A percentile compares a stretch with the other conserved stretches of the same genome.
These are phyloP conservation scores for Ziziphus jujuba DNA, from an alignment of 306 rosid genomes.

Conservation along the genomic window DNA sequence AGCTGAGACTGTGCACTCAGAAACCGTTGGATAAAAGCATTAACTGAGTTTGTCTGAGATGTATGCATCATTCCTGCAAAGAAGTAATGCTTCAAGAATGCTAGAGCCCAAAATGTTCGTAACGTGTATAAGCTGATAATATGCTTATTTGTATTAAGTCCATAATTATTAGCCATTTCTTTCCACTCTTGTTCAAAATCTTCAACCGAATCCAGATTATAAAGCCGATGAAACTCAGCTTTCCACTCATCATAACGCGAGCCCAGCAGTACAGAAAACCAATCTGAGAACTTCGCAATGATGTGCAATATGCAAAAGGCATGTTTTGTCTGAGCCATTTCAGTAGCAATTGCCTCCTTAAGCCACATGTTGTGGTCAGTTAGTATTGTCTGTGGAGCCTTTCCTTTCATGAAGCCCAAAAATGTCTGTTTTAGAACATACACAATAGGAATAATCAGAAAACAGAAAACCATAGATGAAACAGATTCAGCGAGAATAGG, in stretches of 20 bases:
- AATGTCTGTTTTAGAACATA: slow-evolving; percentile 48
- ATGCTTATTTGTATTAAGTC: slow-evolving; percentile 71
- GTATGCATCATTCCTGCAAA: slow-evolving; percentile 73
- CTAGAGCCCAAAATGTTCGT: slow-evolving; percentile 74
- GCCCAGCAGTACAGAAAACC: slow-evolving; percentile 74
- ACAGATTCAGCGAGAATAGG: slow-evolving; percentile 2
- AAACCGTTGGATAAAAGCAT: slow-evolving; percentile 71
- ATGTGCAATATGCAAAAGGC: slow-evolving; percentile 89
- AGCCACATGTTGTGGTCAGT: slow-evolving; percentile 91
- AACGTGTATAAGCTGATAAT: slow-evolving; percentile 69
- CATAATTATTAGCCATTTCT: slow-evolving; percentile 66
- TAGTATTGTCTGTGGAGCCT: slow-evolving; percentile 72
- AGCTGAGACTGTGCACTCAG: slow-evolving; percentile 67
- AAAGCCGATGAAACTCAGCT: slow-evolving; percentile 72
- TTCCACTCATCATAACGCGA: slow-evolving; percentile 82
- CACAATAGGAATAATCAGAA: slow-evolving; percentile 12
- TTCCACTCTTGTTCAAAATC: slow-evolving; percentile 80
- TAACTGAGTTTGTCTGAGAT: slow-evolving; percentile 56
- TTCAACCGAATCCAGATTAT: slow-evolving; percentile 60
- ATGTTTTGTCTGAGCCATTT: slow-evolving; percentile 67
- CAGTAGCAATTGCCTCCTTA: slow-evolving; percentile 75
- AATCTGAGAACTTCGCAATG: slow-evolving; percentile 74
- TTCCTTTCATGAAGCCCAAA: slow-evolving; percentile 78
- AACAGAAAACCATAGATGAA: not conserved
- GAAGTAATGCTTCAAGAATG: slow-evolving; percentile 73